Conservation (phyloP, 73 alveolate genomes). For the Strombidium stylifer region DNA sequence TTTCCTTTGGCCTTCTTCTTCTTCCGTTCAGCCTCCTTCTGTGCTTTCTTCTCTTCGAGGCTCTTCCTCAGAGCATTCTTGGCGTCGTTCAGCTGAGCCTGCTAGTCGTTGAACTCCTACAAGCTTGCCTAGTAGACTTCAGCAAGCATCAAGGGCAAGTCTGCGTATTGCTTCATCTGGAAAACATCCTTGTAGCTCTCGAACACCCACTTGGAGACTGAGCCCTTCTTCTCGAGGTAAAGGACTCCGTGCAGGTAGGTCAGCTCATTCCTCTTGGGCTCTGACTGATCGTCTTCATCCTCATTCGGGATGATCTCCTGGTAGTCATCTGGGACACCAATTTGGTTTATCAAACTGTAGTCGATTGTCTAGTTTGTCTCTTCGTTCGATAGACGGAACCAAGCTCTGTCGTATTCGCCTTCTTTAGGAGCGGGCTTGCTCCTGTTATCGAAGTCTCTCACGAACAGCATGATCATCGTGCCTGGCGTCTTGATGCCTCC, state of each 20-base stretch:
- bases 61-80: conserved; percentile 8
- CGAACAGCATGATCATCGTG: conserved; percentile 23
- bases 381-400: conserved; percentile 26
- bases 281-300: conserved; percentile 1
- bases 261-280: not conserved
- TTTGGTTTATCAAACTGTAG: conserved; percentile 10
- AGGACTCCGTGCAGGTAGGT: conserved; percentile 26
- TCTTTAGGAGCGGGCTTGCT: conserved; percentile 26
- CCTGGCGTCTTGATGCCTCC: conserved; percentile 15
- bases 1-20: conserved; percentile 21
- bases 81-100: not conserved
- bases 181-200: conserved; percentile 22
- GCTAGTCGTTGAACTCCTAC: conserved; percentile 1
- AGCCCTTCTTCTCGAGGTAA: not conserved
- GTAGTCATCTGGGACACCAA: conserved; percentile 35
- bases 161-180: conserved; percentile 3
- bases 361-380: conserved; percentile 30
- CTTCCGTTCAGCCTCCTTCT: conserved; percentile 23
- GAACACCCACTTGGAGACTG: conserved; percentile 16
- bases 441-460: conserved; percentile 10
- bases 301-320: conserved; percentile 3
- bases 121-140: conserved; percentile 11
- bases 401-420: conserved; percentile 39
- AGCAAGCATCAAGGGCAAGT: conserved; percentile 2
- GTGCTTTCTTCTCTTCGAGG: conserved; percentile 23